Evolutionary conservation across 192 early-diverging fungal species (phyloP).

Genomic region (Mortierella claussenii): DNA sequence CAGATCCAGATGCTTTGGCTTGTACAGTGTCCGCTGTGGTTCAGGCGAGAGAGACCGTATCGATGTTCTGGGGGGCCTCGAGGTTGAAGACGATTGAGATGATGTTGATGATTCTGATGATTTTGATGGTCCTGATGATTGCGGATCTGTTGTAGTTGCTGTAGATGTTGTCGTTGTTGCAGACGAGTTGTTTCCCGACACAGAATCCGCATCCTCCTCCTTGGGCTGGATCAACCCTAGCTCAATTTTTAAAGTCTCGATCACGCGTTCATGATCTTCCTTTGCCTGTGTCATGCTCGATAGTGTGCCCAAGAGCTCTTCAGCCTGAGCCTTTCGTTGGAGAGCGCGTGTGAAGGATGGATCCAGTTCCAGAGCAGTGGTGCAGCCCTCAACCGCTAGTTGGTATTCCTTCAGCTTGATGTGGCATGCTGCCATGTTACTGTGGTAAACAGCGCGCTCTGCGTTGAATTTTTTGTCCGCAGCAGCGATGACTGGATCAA

Average conservation of each 20-base stretch:
- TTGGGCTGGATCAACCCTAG: slow-evolving; percentile 31
- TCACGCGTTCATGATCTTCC: slow-evolving; percentile 55
- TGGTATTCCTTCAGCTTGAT: slow-evolving; percentile 56
- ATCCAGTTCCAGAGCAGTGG: slow-evolving; percentile 60
- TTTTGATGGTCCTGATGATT: neutral
- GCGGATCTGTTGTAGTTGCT: neutral
- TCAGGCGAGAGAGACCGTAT: neutral
- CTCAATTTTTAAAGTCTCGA: slow-evolving; percentile 53
- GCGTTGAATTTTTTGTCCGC: slow-evolving; percentile 14
- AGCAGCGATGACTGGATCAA: neutral
- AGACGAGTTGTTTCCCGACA: neutral
- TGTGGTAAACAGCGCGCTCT: slow-evolving; percentile 64
- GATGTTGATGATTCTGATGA: slow-evolving; percentile 7
- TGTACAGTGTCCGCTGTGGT: neutral
- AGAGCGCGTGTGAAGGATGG: slow-evolving; percentile 70
- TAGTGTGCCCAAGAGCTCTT: slow-evolving; percentile 61
- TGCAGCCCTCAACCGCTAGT: slow-evolving; percentile 25
- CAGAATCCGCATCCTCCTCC: neutral
- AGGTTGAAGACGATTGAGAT: neutral
- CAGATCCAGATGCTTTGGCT: slow-evolving; percentile 22
- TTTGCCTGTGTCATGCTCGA: slow-evolving; percentile 48
- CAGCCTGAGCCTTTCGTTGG: slow-evolving; percentile 69
- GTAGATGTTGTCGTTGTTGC: neutral
- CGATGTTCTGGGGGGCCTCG: neutral
- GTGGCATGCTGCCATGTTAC: slow-evolving; percentile 75